Evolutionary conservation across 2,329 filamentous ascomycete genomes (phyloP).

Genomic region (Mariannaea elegans): DNA sequence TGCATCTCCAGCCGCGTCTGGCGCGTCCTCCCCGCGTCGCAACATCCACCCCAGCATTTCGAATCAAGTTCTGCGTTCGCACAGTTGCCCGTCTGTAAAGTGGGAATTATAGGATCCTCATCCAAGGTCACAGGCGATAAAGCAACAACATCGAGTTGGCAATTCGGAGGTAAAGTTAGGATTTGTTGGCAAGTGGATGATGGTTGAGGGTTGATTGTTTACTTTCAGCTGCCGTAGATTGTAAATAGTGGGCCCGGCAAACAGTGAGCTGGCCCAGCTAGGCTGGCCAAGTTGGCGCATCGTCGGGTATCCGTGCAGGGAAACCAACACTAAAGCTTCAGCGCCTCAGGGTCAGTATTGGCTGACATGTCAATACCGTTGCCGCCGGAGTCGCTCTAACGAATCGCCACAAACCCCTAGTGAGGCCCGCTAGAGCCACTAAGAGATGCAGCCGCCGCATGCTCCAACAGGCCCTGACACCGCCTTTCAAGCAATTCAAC

Average conservation of each 20-base stretch:
- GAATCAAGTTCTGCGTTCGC: neutral
- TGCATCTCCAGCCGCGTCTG: slow-evolving; percentile 41
- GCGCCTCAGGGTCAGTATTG: slow-evolving; percentile 27
- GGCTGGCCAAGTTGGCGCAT: slow-evolving; percentile 16
- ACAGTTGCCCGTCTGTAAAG: slow-evolving; percentile 7
- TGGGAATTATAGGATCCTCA: slow-evolving; percentile 20
- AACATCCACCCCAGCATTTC: slow-evolving; percentile 70
- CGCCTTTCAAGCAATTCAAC: slow-evolving; percentile 28
- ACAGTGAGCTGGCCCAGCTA: neutral
- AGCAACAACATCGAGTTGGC: slow-evolving; percentile 23
- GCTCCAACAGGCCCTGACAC: slow-evolving; percentile 28
- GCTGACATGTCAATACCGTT: slow-evolving; percentile 4
- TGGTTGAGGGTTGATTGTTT: slow-evolving; percentile 22
- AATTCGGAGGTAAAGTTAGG: slow-evolving; percentile 12
- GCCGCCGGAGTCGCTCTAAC: slow-evolving; percentile 10
- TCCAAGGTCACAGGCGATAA: slow-evolving; percentile 23
- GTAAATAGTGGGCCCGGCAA: slow-evolving; percentile 17
- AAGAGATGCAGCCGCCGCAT: neutral
- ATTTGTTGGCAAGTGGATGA: slow-evolving; percentile 14
- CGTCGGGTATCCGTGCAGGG: slow-evolving; percentile 43
- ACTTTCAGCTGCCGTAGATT: slow-evolving; percentile 15
- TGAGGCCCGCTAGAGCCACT: slow-evolving; percentile 31
- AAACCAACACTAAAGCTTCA: slow-evolving; percentile 1
- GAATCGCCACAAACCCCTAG: slow-evolving; percentile 34
- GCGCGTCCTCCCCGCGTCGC: slow-evolving; percentile 54